Percentiles rank a stretch among this genome's conserved stretches.
phyloP scores from a whole-genome alignment of 2,329 filamentous ascomycete species.

The Fusarium sp. region DNA sequence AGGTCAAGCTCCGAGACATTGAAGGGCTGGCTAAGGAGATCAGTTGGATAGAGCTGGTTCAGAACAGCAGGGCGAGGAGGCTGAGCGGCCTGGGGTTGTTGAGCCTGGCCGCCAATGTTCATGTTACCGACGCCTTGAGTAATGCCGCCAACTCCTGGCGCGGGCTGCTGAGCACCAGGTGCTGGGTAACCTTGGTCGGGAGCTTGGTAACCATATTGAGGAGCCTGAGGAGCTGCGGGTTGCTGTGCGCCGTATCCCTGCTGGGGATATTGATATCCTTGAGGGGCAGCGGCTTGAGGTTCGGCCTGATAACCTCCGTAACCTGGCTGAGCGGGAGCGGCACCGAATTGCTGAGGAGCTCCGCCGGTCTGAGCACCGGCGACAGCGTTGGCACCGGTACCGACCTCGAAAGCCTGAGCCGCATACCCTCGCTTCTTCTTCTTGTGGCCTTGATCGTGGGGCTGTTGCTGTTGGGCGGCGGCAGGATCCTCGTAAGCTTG shows the following conservation, averaged over 20 bases:
- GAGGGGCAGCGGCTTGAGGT: conserved; percentile 50
- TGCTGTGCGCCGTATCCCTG: conserved; percentile 57
- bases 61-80: conserved; percentile 61
- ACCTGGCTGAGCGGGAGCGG: conserved; percentile 55
- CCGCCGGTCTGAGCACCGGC: conserved; percentile 57
- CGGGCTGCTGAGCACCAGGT: conserved; percentile 51
- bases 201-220: conserved; percentile 71
- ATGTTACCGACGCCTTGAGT: conserved; percentile 89
- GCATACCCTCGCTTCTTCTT: conserved; percentile 98
- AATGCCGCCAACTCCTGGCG: conserved; percentile 68
- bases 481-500: conserved; percentile 50
- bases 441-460: conserved; percentile 57
- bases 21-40: conserved; percentile 91
- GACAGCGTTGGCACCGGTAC: conserved; percentile 81
- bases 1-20: conserved; percentile 92
- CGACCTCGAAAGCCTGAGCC: conserved; percentile 93
- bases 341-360: conserved; percentile 56
- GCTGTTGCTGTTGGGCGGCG: conserved; percentile 39
- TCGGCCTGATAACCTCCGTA: conserved; percentile 70
- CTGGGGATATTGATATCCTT: conserved; percentile 55
- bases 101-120: conserved; percentile 68
- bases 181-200: conserved; percentile 73
- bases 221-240: conserved; percentile 48
- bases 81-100: conserved; percentile 54
- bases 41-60: conserved; percentile 92